Conservation (phyloP, 129 eudicot species). For the Tagetes patula region DNA sequence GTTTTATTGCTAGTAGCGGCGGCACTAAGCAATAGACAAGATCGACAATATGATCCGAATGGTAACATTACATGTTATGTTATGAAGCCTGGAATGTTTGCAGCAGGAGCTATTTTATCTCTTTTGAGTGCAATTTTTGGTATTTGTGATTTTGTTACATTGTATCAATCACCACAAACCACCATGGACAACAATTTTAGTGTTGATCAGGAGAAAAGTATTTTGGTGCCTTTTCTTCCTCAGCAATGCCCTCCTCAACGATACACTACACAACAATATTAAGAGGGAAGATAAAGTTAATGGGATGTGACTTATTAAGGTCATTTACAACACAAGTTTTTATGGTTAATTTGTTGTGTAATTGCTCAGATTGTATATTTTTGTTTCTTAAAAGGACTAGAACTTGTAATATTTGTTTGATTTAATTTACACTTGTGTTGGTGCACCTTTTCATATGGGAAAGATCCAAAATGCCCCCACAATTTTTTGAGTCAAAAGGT, state of each 20-base stretch:
- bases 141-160: conserved; percentile 12
- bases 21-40: neutral
- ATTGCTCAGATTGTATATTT: too few species aligned
- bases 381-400: too few species aligned
- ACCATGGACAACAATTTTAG: too few species aligned
- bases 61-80: conserved; percentile 5
- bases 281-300: too few species aligned
- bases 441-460: too few species aligned
- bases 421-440: too few species aligned
- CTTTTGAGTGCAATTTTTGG: conserved; percentile 27
- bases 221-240: conserved; percentile 4
- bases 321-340: too few species aligned
- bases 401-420: too few species aligned
- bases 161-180: neutral
- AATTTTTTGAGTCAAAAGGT: too few species aligned
- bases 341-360: too few species aligned
- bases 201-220: conserved; percentile 31
- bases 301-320: too few species aligned
- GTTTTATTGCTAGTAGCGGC: conserved; percentile 23
- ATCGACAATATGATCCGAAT: neutral
- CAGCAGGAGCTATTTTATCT: conserved; percentile 21
- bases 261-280: neutral
- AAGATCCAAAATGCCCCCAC: too few species aligned
- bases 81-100: conserved; percentile 25
- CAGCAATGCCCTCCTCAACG: conserved; percentile 15